Evolutionary conservation across 2,329 filamentous ascomycete genomes (phyloP), one percentile per base, ranked within the genome.

Genomic region (Phyllosticta ampelicida): DNA sequence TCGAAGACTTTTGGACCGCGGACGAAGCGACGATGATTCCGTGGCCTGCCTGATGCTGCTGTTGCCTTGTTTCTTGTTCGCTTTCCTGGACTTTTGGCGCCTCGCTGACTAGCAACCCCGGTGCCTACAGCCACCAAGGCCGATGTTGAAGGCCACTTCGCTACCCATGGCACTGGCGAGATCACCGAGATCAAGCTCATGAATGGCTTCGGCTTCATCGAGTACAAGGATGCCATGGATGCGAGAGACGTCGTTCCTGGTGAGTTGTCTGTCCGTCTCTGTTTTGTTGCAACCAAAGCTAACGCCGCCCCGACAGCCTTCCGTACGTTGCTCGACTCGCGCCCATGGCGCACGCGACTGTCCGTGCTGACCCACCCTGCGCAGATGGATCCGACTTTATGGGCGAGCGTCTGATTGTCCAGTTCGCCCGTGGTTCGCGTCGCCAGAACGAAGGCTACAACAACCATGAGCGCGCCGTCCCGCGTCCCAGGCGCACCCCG

Each of bases 171-270:
- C 72, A 92, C 90, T 67, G 94, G 94, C 74, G 90, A 96, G 74
- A 97, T 99, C 73, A 94, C 88, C 66, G 94, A 99, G 79, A 92
- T 99, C 78, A 99, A 99, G 80, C 85, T 99, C 63, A 99, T 99
- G 94, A 97, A 96, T 73, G 94, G 94, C 70, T 99, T 99, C 72
- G 94, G 94, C 73, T 99, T 99, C 80, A 96, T 99, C 73, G 94
- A 99, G 76, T 99, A 97, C 77, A 95, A 96, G 76, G 94, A 97
- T 78, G 85, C 90, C 60, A 89, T 96, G 87, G 94, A 99, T 78
- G 94, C 94, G 66, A 88, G 92, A 71, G 94, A 99, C 77, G 91
- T 99, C 64, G 94, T 99, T 70, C 94, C 94, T 75, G 92, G 94
- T 96, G 83, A 78, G 86, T 70, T 61, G 60, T 55, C 60, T 50